These are phyloP conservation scores for Paramecium caudatum DNA, from an alignment of 73 alveolate species.

Conservation along the genomic window DNA sequence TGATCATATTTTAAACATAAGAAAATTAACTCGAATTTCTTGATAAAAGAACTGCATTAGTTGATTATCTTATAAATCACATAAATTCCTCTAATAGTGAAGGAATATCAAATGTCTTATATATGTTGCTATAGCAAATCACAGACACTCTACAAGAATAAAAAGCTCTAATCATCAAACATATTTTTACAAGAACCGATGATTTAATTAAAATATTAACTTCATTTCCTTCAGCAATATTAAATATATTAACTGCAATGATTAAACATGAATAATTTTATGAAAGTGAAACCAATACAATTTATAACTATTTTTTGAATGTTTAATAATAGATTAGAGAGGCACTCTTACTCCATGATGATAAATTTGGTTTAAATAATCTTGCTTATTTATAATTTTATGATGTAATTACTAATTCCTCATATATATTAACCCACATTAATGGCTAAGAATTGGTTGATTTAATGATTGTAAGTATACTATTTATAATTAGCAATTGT, in stretches of 20 bases:
- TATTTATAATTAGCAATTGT: neutral
- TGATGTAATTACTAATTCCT: neutral
- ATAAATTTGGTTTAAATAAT: neutral
- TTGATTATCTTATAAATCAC: neutral
- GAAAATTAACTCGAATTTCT: neutral
- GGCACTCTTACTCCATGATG: too few species aligned
- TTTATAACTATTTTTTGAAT: conserved; percentile 9
- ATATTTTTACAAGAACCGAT: neutral
- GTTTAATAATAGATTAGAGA: neutral
- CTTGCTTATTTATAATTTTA: neutral
- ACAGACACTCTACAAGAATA: conserved; percentile 24
- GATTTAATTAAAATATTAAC: neutral
- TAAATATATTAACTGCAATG: neutral
- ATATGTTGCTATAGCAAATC: neutral
- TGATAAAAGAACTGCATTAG: neutral
- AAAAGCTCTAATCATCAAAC: conserved; percentile 20
- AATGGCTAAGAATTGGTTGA: neutral
- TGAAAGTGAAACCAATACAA: neutral
- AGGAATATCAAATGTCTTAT: conserved; percentile 2
- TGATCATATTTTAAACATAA: conserved; percentile 10
- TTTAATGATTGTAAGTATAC: neutral
- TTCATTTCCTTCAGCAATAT: neutral
- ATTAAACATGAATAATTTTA: neutral
- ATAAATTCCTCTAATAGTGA: neutral
- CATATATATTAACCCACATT: neutral